A percentile compares a stretch with the other conserved stretches of the same genome.
These are phyloP conservation scores for Scheffersomyces coipomensis DNA, from an alignment of 805 yeast genomes.

Conservation along the genomic window DNA sequence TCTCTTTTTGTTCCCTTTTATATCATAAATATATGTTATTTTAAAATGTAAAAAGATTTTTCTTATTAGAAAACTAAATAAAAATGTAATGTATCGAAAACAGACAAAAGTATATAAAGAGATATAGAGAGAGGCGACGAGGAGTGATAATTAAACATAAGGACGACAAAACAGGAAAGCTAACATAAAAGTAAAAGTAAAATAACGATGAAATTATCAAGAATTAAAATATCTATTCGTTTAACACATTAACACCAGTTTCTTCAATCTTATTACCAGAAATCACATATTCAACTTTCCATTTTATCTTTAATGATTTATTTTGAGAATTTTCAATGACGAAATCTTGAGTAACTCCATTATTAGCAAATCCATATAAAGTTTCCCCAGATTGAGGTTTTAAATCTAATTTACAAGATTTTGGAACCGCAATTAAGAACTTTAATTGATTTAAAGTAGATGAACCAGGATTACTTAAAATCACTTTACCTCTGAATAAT, in stretches of 20 bases:
- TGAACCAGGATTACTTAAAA: slow-evolving; percentile 50
- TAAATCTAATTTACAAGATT: slow-evolving; percentile 53
- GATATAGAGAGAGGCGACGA: too few relatives aligned
- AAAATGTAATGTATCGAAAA: too few relatives aligned
- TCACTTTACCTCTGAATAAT: slow-evolving; percentile 42
- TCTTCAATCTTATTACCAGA: slow-evolving; percentile 52
- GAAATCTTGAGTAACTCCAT: slow-evolving; percentile 56
- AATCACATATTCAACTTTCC: slow-evolving; percentile 61
- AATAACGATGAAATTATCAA: too few relatives aligned
- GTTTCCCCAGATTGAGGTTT: slow-evolving; percentile 59
- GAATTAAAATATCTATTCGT: slow-evolving; percentile 4
- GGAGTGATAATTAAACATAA: too few relatives aligned
- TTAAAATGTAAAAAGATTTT: too few relatives aligned
- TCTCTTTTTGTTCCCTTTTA: neutral
- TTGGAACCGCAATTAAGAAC: slow-evolving; percentile 72
- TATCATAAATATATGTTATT: too few relatives aligned
- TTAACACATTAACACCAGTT: slow-evolving; percentile 47
- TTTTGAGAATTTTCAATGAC: slow-evolving; percentile 30
- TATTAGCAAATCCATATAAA: slow-evolving; percentile 45
- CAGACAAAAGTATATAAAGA: too few relatives aligned
- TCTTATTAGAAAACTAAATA: too few relatives aligned
- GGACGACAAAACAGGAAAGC: too few relatives aligned
- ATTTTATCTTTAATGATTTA: slow-evolving; percentile 61
- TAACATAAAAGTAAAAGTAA: too few relatives aligned
- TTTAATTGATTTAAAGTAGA: slow-evolving; percentile 49